Base-by-base conservation (phyloP, 192 early-diverging fungal species). In the Coemansia sp. region DNA sequence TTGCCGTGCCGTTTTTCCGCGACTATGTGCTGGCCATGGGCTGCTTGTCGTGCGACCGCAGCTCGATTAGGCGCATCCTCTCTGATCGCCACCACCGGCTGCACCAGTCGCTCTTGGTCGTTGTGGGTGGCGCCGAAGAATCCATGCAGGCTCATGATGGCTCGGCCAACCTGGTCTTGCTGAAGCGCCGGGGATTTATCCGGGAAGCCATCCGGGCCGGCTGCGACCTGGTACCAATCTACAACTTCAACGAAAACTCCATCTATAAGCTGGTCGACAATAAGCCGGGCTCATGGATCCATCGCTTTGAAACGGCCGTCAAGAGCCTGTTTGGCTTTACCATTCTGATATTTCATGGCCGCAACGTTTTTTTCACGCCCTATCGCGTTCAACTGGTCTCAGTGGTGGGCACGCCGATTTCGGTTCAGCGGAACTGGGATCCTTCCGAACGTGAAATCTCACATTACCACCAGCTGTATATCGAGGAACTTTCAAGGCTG, bases 211-310 rank as follows among this genome's bases (percentile, higher is more conserved):
- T 97, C 3, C 70, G 79, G 3, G 84, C 90, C 26, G 90, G 90
- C 5, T 88, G 93, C 12, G 74, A 74, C 20, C 71, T 98, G 10
- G 90, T 94, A 11, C 96, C 96, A 12, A 84, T 92, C 1, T 91
- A 91, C 66, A 85, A 87, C 18, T 97, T 99, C 77, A 94, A 94
- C 53, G 94, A 99, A 71, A 95, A 92, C 70, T 88, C 95, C 26
- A 69, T 94, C 26, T 98, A 89, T 69, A 81, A 89, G 17, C 89
- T 93, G 15, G 76, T 89, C 21, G 73, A 79, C 50, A 90, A 92
- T 46, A 66, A 64, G 1, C 67, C 84, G 15, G 88, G 87, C 12
- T 82, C 88, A n/a, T 62, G 73, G 41, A 44, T 88, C 6, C 82
- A 83, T 36, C 74, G 66, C n/a, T 66, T 91, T 44, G 93, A 98